Evolutionary conservation across 2,329 filamentous ascomycete genomes (phyloP), one percentile per base, ranked within the genome.

Genomic region (Penicillium paneum): DNA sequence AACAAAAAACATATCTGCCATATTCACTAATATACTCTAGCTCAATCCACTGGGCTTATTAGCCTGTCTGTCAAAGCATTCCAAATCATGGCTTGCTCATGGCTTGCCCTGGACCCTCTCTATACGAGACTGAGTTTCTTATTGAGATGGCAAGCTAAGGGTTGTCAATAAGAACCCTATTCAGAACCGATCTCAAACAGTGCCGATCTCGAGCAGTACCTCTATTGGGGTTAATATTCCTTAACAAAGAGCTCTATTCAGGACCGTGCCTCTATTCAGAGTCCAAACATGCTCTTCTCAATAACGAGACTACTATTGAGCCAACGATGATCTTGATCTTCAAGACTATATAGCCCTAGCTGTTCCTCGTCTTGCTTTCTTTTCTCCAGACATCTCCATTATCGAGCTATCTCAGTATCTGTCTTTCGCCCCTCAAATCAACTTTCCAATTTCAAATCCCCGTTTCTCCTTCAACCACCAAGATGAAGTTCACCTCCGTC

Each of bases 401-500:
- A 50, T 50, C 32, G 47, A 54, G 46, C 52, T 39, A 11, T 59
- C 57, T 52, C 56, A 50, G 21, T 58, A 47, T 49, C 38, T 41
- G 53, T 52, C 46, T 11, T 38, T 48, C 41, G 38, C 19, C 48
- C 45, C 53, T 26, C 34, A 52, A 54, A 41, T 39, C 52, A 61
- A 56, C 21, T 36, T 42, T 21, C 43, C 42, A 42, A 40, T 56
- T 47, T 43, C 49, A 42, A 54, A 26, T 1, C 17, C 54, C 55
- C 54, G 47, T 56, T 50, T 49, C 55, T 48, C 44, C 49, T 53
- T 55, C 54, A 19, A 19, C 48, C 44, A 44, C 62, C 67, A 75
- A 54, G 49, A 83, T 83, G 80, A 81, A 79, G 73, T 62, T 80
- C 66, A 69, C 75, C 60, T 64, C 72, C 50, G 53, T 79, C 49